These are phyloP conservation scores for Ramularia endophylla DNA, from an alignment of 2,329 filamentous ascomycete genomes.

Conservation along the genomic window DNA sequence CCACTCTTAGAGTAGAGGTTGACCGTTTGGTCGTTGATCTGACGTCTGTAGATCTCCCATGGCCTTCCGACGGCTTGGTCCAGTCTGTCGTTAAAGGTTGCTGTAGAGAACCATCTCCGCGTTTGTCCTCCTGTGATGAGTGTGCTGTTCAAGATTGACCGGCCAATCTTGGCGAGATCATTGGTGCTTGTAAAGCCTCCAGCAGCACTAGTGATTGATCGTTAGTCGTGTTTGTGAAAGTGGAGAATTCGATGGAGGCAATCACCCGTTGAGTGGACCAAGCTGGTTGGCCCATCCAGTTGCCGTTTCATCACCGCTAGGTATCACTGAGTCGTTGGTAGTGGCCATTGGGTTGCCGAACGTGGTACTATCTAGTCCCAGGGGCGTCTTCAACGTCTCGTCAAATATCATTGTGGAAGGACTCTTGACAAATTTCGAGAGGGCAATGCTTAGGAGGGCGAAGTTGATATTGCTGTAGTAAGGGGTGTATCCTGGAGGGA, in stretches of 20 bases:
- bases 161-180: constrained; percentile 5
- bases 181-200: constrained; percentile 4
- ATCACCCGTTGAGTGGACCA: no score
- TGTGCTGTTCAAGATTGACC: constrained; percentile 3
- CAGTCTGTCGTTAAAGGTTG: constrained; percentile 33
- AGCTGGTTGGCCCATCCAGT: neutral
- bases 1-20: constrained; percentile 45
- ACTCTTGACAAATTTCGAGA: constrained; percentile 1
- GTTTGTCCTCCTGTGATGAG: constrained; percentile 30
- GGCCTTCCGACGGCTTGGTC: constrained; percentile 38
- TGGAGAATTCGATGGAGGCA: no score
- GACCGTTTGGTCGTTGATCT: constrained; percentile 35
- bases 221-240: neutral
- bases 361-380: no score
- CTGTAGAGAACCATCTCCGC: constrained; percentile 41
- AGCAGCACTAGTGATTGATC: neutral
- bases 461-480: constrained; percentile 5
- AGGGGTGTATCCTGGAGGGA: constrained; percentile 4
- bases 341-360: no score
- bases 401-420: no score
- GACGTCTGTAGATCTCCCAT: constrained; percentile 43
- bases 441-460: constrained; percentile 4
- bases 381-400: no score
- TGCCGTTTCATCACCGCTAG: neutral
- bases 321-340: no score